Evolutionary conservation across 2,329 filamentous ascomycete species (phyloP), one percentile per base, ranked within the genome.

Genomic region (Penicillium occitanis): DNA sequence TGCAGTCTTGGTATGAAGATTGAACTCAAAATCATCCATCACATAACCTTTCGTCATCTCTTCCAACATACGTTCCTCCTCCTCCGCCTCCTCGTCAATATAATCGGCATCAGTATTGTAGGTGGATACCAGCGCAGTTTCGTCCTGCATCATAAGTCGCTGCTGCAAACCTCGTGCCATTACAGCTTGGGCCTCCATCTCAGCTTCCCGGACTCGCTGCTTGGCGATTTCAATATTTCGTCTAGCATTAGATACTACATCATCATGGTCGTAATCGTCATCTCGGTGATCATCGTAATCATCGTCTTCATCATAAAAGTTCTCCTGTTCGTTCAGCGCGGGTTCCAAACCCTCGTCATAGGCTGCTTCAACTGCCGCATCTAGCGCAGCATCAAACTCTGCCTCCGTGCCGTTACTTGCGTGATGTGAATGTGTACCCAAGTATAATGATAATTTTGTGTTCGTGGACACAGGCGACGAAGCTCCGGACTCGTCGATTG

Each of bases 311-410:
- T 71, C 71, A 63, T 70, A 64, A 66, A 72, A 70, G 40, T 71
- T 66, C 48, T 69, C 79, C 44, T 67, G 74, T 70, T 63, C 73
- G 68, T 73, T 80, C 68, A 70, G 73, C 69, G 72, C 87, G 3
- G 91, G 91, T 74, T 97, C 93, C 69, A 92, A 91, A 0, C 91
- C 91, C 69, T 97, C 93, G 75, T 97, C 91, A 76, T 98, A 99
- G 5, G 94, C 95, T 61, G 94, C 94, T 77, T 98, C 95, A 8
- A 98, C 93, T 14, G 95, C 95, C 28, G 93, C 94, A 79, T 98
- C 94, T 51, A 98, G 84, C 3, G 95, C 95, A 8, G 92, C 93
- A 78, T 97, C 93, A 70, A 98, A 97, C 74, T 97, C 93, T 6
- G 91, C 90, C 75, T 96, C 92, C 0, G 92, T 95, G 35, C 86